phyloP scores from a whole-genome alignment of 371 early-diverging fungal species.

The Lichtheimia corymbifera region DNA sequence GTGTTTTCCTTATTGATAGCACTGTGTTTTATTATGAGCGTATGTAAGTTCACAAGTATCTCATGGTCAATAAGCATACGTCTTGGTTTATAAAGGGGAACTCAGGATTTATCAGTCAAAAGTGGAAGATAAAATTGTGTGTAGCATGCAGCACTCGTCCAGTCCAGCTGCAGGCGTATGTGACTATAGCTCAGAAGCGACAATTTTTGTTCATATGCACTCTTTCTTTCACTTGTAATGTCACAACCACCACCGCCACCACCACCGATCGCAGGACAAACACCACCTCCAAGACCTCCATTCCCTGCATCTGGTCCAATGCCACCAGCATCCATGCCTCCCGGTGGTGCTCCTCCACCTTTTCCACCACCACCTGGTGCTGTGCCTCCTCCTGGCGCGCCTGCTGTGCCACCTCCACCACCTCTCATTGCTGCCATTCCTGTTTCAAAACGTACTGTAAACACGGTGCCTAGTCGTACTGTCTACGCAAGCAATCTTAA shows the following conservation, averaged over 20 bases:
- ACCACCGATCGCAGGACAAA: background rate
- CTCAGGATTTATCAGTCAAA: too few relatives aligned
- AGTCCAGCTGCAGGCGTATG: too few relatives aligned
- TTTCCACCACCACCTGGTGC: slow-evolving; percentile 9
- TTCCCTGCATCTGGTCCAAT: background rate
- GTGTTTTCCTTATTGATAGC: too few relatives aligned
- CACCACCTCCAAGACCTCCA: slow-evolving; percentile 4
- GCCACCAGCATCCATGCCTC: slow-evolving; percentile 5
- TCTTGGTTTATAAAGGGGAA: too few relatives aligned
- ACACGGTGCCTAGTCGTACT: slow-evolving; percentile 75
- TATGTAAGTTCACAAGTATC: too few relatives aligned
- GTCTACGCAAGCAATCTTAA: slow-evolving; percentile 87
- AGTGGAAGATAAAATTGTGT: too few relatives aligned
- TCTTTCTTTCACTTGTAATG: background rate
- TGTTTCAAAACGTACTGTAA: slow-evolving; percentile 56
- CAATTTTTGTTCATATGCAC: too few relatives aligned
- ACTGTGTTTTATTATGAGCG: too few relatives aligned
- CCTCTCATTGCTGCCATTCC: slow-evolving; percentile 42
- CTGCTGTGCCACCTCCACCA: slow-evolving; percentile 10
- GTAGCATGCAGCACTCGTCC: too few relatives aligned
- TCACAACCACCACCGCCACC: slow-evolving; percentile 8
- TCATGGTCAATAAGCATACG: too few relatives aligned
- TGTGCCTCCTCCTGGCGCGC: slow-evolving; percentile 13
- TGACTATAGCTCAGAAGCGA: too few relatives aligned
- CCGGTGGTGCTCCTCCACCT: slow-evolving; percentile 6